Base-by-base conservation (phyloP, 352 stramenopile species). In the Phytophthora tubulina region DNA sequence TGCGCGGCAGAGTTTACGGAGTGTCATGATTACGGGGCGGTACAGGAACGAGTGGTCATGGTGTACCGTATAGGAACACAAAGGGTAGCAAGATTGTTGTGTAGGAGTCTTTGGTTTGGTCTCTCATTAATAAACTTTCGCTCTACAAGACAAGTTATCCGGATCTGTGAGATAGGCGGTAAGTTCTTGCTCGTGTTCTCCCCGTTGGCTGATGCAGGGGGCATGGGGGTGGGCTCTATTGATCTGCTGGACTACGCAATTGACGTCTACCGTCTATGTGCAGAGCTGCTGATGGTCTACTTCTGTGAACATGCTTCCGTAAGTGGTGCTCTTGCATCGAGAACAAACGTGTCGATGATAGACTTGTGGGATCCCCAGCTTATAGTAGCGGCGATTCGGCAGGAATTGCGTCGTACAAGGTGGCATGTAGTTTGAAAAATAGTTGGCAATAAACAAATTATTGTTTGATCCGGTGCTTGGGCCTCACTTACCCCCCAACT, bases 121-220 rank as follows among this genome's bases (percentile, higher is more conserved):
- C 7, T 46, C 41, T 46, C n/a, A n/a, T n/a, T n/a, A n/a, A n/a
- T n/a, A n/a, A n/a, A n/a, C 4, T 56, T 42, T 56, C 31, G 30
- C 49, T 56, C 49, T 56, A 56, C 11, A 56, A 39, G 30, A 56
- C 31, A 56, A 56, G 35, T 17, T 27, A 56, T 56, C 49, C 32
- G 27, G 31, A 35, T 57, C 50, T 57, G 50, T 15, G 50, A 31
- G 50, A 55, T 42, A 55, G n/a, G 39, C 13, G 0, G 21, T 21
- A 51, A 32, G 45, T 15, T 35, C 5, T 30, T 33, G n/a, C 17
- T 51, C 21, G 45, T 15, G 0, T 51, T 51, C 27, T 51, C 50
- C 4, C 13, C 30, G 36, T 54, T 54, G 14, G 48, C 6, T 3
- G 48, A 54, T 6, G 48, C 38, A 11, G 48, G 48, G 0, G 48